These are phyloP conservation scores for Ceratobasidium sp. DNA, from an alignment of 1,284 basidiomycete species.

Conservation along the genomic window DNA sequence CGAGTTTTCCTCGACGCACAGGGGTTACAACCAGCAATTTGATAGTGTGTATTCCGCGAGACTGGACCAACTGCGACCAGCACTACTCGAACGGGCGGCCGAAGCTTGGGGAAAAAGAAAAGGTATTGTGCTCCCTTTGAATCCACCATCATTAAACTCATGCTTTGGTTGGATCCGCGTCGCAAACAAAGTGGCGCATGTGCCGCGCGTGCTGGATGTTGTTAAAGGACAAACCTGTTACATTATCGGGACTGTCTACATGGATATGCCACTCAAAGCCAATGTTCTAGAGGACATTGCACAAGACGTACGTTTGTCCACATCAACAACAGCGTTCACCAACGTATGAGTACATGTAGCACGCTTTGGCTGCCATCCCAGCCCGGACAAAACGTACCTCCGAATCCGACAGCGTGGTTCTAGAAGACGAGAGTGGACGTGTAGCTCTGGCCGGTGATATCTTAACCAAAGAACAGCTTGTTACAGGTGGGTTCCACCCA, in stretches of 20 bases:
- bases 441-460: constrained; percentile 86
- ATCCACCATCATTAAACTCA: not conserved
- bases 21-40: constrained; percentile 33
- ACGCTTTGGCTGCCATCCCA: constrained; percentile 88
- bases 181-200: constrained; percentile 57
- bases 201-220: constrained; percentile 91
- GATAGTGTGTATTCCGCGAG: constrained; percentile 39
- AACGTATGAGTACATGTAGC: constrained; percentile 63
- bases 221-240: constrained; percentile 88
- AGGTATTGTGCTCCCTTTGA: not conserved
- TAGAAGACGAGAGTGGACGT: constrained; percentile 96
- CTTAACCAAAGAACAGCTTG: constrained; percentile 65
- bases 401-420: constrained; percentile 82
- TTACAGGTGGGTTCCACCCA: constrained; percentile 70
- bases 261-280: constrained; percentile 98
- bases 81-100: constrained; percentile 9
- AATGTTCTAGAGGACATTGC: constrained; percentile 96
- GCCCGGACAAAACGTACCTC: constrained; percentile 82
- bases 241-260: constrained; percentile 94
- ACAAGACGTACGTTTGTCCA: constrained; percentile 76
- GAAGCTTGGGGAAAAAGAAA: constrained; percentile 34
- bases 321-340: not conserved
- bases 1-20: constrained; percentile 9
- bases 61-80: constrained; percentile 26
- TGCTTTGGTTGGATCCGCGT: constrained; percentile 9